Evolutionary conservation across 352 stramenopile genomes (phyloP), one percentile per base, ranked within the genome.

Genomic region (Vaucheria bursata): DNA sequence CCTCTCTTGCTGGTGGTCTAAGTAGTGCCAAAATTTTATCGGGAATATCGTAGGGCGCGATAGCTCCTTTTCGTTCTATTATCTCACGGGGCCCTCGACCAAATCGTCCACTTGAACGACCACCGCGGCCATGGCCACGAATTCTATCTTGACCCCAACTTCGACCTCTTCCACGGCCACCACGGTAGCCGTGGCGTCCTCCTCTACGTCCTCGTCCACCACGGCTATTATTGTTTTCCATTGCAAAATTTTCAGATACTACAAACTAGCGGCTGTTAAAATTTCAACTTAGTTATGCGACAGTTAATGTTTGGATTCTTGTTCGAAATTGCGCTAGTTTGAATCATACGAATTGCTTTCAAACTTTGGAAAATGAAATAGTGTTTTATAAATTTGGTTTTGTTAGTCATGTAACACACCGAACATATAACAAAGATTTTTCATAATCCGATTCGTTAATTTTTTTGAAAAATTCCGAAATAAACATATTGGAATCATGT

Each of bases 151-250:
- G n/a, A 32, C 76, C 8, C 4, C 76, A 39, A 40, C 76, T 73
- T 0, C 76, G n/a, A 37, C 76, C 35, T 7, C 71, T 53, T 1
- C 71, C 36, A n/a, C 76, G 38, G 1, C 76, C 52, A 35, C 71
- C 34, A 25, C 77, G 77, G 69, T 64, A 79, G 0, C 49, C 69
- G 29, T 73, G 50, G 12, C 68, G 40, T 8, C 74, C 53, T 71
- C 75, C 68, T 45, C 67, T 65, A 31, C 75, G 29, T 33, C 67
- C 7, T 0, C 45, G 31, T 52, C 75, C 45, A 38, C 75, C 33
- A 70, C 40, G 69, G 45, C 74, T 39, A 32, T 39, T 29, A 18
- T 52, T 12, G 69, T 73, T 7, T 29, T 25, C 45, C 32, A 18
- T 71, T 5, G 5, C 6, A 65, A 29, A 29, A 29, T 25, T 31